Evolutionary conservation across 345 rosid genomes (phyloP).

Genomic region (Atalantia buxifolia): DNA sequence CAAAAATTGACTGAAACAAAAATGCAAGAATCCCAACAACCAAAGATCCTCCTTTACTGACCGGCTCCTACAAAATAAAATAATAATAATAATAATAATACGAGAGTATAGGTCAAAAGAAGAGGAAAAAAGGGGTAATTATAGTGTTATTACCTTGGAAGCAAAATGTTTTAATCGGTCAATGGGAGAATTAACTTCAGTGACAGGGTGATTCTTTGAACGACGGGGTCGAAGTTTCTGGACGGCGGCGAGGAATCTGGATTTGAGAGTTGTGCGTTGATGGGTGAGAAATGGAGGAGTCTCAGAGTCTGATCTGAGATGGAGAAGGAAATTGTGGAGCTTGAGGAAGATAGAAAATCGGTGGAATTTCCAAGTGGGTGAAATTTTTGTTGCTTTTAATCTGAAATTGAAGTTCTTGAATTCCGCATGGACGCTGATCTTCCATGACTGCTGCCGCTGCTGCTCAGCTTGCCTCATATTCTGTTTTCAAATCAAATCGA

Average conservation of each 20-base stretch:
- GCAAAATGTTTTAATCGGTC: not conserved
- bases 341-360: conserved; percentile 29
- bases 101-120: too few species aligned
- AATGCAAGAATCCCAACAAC: conserved; percentile 6
- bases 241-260: conserved; percentile 18
- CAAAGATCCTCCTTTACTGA: conserved; percentile 10
- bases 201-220: not conserved
- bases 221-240: conserved; percentile 1
- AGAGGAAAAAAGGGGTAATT: not conserved
- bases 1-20: conserved; percentile 10
- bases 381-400: conserved; percentile 16
- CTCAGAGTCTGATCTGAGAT: conserved; percentile 18
- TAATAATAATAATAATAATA: too few species aligned
- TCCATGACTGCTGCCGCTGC: conserved; percentile 27
- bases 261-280: conserved; percentile 9
- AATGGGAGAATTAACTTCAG: conserved; percentile 11
- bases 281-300: conserved; percentile 1
- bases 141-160: not conserved
- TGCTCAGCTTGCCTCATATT: conserved; percentile 24
- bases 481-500: not conserved
- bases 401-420: conserved; percentile 25
- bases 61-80: not conserved
- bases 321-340: conserved; percentile 23
- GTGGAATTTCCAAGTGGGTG: conserved; percentile 20
- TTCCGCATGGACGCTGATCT: conserved; percentile 25